These are phyloP conservation scores for Puccinia coronata DNA, from an alignment of 1,284 basidiomycete species.

Conservation along the genomic window DNA sequence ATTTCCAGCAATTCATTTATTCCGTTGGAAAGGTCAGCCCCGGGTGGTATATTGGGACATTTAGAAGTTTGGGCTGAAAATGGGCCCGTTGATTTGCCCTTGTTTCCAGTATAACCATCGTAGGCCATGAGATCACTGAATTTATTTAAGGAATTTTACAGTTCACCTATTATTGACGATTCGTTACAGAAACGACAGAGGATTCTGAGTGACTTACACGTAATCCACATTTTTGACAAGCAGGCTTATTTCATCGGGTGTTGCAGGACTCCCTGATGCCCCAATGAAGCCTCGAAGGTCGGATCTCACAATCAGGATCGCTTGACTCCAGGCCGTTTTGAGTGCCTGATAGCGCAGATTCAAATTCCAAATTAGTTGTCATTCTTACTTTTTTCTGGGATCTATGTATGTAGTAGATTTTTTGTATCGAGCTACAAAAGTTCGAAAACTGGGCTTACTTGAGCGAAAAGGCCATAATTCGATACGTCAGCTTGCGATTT, in stretches of 20 bases:
- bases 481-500: neutral
- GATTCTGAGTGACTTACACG: constrained; percentile 3
- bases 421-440: neutral
- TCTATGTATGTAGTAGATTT: neutral
- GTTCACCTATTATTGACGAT: neutral
- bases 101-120: constrained; percentile 10
- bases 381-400: neutral
- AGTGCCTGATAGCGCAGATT: neutral
- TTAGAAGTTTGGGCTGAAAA: neutral
- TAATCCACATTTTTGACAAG: neutral
- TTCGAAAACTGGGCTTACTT: neutral
- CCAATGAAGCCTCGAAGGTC: neutral
- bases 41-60: neutral
- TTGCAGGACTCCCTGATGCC: neutral
- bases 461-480: neutral
- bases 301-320: neutral
- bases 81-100: neutral
- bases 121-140: constrained; percentile 9
- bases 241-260: neutral
- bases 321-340: neutral
- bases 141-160: neutral
- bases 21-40: constrained; percentile 17
- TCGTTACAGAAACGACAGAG: neutral
- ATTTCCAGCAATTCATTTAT: neutral
- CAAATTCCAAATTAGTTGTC: neutral